Evolutionary conservation across 345 rosid species (phyloP).

Genomic region (Lepidium africanum): DNA sequence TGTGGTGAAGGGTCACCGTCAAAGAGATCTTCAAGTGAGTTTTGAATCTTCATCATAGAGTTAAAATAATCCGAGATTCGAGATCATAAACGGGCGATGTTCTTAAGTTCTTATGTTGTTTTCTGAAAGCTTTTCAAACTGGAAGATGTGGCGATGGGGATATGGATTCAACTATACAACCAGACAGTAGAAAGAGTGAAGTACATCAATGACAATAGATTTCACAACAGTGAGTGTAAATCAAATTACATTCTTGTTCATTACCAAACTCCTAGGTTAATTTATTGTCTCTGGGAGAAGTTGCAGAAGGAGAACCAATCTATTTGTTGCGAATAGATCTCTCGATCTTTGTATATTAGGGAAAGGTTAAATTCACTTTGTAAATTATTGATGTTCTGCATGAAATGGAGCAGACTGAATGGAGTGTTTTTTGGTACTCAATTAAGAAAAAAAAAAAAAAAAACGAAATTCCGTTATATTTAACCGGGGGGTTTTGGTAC

Average conservation of each 20-base stretch:
- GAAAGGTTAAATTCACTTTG: neutral
- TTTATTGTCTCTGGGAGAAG: slow-evolving; percentile 89
- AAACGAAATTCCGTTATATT: no score
- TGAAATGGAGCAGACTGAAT: neutral
- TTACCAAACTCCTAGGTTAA: slow-evolving; percentile 71
- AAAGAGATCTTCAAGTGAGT: slow-evolving; percentile 59
- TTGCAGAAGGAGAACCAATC: slow-evolving; percentile 61
- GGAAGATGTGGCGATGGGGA: slow-evolving; percentile 95
- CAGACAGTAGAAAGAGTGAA: slow-evolving; percentile 42
- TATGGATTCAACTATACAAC: slow-evolving; percentile 76
- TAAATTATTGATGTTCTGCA: neutral
- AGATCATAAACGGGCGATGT: neutral
- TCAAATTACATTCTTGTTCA: slow-evolving; percentile 72
- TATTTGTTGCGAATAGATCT: slow-evolving; percentile 58
- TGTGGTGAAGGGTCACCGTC: slow-evolving; percentile 57
- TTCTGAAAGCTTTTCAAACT: slow-evolving; percentile 66
- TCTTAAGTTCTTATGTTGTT: neutral
- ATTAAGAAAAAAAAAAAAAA: no score
- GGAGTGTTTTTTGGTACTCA: no score
- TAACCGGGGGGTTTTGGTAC: no score
- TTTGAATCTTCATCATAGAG: neutral
- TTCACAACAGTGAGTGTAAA: slow-evolving; percentile 71
- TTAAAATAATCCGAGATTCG: neutral
- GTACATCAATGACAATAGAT: slow-evolving; percentile 61
- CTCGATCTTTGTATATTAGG: neutral